A percentile compares a stretch with the other conserved stretches of the same genome.
Conservation (phyloP, 495 filamentous ascomycete genomes). For the Penicillium dipodomyicola region DNA sequence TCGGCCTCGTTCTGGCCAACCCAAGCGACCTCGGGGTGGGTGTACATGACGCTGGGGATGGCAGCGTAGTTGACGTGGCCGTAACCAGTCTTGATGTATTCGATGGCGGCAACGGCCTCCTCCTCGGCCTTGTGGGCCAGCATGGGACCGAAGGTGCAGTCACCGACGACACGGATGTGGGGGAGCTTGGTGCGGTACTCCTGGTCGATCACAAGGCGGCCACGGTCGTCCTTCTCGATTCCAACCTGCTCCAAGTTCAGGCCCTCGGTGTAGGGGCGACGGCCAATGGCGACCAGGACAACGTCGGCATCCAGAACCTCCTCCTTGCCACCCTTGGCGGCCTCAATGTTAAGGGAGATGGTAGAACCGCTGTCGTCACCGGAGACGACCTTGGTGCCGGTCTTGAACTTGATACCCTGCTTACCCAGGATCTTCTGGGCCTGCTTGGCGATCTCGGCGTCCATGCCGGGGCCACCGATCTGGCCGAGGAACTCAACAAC, state of each 20-base stretch:
- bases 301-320: constrained; percentile 93
- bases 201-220: constrained; percentile 93
- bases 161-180: constrained; percentile 95
- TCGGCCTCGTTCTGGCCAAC: constrained; percentile 98
- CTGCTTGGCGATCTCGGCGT: constrained; percentile 86
- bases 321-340: constrained; percentile 93
- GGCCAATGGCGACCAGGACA: constrained; percentile 94
- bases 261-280: constrained; percentile 88
- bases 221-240: constrained; percentile 88
- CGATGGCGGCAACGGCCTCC: constrained; percentile 88
- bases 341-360: constrained; percentile 79
- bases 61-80: constrained; percentile 98
- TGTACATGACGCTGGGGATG: constrained; percentile 99
- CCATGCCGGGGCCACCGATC: constrained; percentile 98
- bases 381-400: constrained; percentile 86
- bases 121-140: constrained; percentile 99
- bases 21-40: constrained; percentile 97
- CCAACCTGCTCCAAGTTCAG: constrained; percentile 92
- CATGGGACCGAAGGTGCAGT: constrained; percentile 98
- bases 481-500: constrained; percentile 95
- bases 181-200: constrained; percentile 97
- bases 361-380: constrained; percentile 76
- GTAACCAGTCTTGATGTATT: constrained; percentile 96
- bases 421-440: constrained; percentile 91
- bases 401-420: constrained; percentile 98